Evolutionary conservation across 768 basidiomycete genomes (phyloP).

Genomic region (Podaxis sp.): DNA sequence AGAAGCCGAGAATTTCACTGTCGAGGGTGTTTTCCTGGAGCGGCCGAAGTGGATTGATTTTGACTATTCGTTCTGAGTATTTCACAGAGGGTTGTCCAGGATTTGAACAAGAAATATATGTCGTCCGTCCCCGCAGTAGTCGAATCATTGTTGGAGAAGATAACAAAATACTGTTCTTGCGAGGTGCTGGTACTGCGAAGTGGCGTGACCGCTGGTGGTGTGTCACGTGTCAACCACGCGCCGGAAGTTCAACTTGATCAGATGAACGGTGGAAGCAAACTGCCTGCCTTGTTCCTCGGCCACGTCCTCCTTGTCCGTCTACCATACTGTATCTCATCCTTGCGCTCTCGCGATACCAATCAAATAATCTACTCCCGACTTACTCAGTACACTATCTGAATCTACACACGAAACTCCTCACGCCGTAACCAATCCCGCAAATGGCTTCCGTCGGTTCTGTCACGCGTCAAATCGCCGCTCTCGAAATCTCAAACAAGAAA

Average conservation of each 20-base stretch:
- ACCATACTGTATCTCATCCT: background rate
- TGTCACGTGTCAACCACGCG: conserved; percentile 6
- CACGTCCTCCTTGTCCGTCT: background rate
- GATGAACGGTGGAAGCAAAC: background rate
- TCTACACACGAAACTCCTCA: background rate
- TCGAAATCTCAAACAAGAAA: conserved; percentile 63
- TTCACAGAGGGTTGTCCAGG: background rate
- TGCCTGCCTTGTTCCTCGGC: background rate
- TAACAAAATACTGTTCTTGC: background rate
- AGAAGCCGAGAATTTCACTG: conserved; percentile 41
- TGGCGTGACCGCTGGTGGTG: background rate
- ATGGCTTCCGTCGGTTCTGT: conserved; percentile 56
- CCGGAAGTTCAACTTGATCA: conserved; percentile 9
- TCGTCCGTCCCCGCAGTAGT: no score
- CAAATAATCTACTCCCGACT: background rate
- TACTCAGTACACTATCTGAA: background rate
- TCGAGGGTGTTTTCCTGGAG: conserved; percentile 52
- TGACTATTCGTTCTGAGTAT: conserved; percentile 36
- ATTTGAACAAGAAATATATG: no score
- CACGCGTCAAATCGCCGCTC: conserved; percentile 66
- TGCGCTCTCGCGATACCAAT: background rate
- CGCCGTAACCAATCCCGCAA: background rate
- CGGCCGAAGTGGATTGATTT: conserved; percentile 58
- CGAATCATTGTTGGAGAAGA: background rate
- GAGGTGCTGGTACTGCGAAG: background rate